phyloP scores from a whole-genome alignment of 257 asterid species.

The Cinchona pubescens region DNA sequence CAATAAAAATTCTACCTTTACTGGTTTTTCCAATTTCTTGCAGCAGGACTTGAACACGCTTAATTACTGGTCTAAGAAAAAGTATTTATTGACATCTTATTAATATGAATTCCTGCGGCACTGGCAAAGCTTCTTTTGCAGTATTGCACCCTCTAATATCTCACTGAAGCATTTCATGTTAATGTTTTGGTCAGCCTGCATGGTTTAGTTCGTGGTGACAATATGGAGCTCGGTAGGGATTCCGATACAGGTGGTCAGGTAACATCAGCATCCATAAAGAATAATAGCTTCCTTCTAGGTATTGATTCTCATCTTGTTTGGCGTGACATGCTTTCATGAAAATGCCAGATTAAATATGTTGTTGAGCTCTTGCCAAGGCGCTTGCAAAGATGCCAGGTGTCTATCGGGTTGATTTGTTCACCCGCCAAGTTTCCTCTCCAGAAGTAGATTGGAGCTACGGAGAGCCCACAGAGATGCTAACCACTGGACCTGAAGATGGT shows the following conservation, averaged over 20 bases:
- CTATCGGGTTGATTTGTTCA: constrained; percentile 72
- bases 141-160: background rate
- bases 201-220: constrained; percentile 83
- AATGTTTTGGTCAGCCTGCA: constrained; percentile 50
- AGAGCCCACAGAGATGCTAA: constrained; percentile 82
- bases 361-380: constrained; percentile 80
- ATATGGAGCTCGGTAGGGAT: constrained; percentile 95
- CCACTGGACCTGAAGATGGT: constrained; percentile 49
- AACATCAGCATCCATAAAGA: background rate
- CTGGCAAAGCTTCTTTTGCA: background rate
- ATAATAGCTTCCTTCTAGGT: background rate
- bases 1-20: background rate
- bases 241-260: constrained; percentile 95
- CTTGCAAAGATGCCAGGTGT: constrained; percentile 79
- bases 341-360: constrained; percentile 64
- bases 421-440: constrained; percentile 74
- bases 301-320: constrained; percentile 11
- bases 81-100: background rate
- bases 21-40: background rate
- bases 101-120: background rate
- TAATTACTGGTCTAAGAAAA: background rate
- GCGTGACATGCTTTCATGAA: constrained; percentile 14
- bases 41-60: background rate
- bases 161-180: background rate
- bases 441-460: constrained; percentile 89